Base-by-base conservation (phyloP, 2,329 filamentous ascomycete species). In the Sphaceloma murrayae region DNA sequence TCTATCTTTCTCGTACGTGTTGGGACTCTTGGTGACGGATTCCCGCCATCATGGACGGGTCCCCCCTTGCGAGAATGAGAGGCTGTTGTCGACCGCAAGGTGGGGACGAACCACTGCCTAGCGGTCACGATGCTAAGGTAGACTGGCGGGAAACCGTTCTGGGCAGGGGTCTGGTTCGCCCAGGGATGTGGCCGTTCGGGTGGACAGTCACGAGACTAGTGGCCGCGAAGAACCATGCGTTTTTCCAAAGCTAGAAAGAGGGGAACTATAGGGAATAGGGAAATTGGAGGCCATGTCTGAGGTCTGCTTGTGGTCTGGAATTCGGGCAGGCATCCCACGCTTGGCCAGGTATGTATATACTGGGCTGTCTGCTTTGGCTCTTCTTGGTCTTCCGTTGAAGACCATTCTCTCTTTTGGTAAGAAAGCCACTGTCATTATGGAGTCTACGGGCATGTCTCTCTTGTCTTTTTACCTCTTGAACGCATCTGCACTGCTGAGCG, bases 361-460 rank as follows among this genome's bases (percentile, higher is more conserved):
- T 3, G 10, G 14, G 8, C 16, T 10, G n/a, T 40, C 21, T 30
- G 22, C 36, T 40, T 13, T 11, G 24, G 6, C 9, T 9, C 24
- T 40, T 13, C 36, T 34, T 10, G 14, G 16, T 18, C 16, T 17
- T 34, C 14, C 5, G 31, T 34, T 10, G 8, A 18, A 16, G n/a
- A 13, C 29, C 11, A 26, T 30, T 14, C 11, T 19, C 22, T 40
- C 24, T 38, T n/a, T 40, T 16, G 36, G 36, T 40, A 40, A 40
- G 36, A 26, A 19, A 29, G 36, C 17, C 33, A 21, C 16, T 40
- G 36, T 40, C 36, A 40, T 40, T 18, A 40, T 40, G 36, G 36
- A 40, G 36, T 40, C 24, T 30, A 19, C 24, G 33, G 33, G 30
- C 13, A 40, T 29, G 24, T 27, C 24, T 11, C n/a, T 30, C 36